Base-by-base conservation (phyloP, 306 rosid genomes). In the Prunus armeniaca region DNA sequence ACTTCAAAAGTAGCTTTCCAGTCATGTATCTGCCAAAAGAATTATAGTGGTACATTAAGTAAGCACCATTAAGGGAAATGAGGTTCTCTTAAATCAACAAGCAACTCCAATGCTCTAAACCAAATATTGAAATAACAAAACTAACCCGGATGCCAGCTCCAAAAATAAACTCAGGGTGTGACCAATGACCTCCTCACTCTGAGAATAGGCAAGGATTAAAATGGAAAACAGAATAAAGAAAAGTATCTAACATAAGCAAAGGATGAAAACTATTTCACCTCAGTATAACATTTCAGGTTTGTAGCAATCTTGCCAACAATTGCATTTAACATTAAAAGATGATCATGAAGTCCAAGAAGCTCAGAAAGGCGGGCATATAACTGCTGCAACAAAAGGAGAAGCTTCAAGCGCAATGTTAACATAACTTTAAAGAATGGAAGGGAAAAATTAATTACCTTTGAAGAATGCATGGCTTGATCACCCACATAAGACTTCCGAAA, bases 391-490 rank as follows among this genome's bases (percentile, higher is more conserved):
- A 77, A 58, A 61, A 78, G 67, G 68, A 71, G 58, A 75, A 77
- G 74, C 79, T 55, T 69, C 78, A 82, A 81, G 47, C 71, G 4
- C 64, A 78, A 71, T 79, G 63, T 47, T 47, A 70, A 76, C 52
- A 62, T 50, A 76, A 67, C 76, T 65, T 46, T 67, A 63, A 57
- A 41, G 45, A 80, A 71, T 30, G 20, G 50, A 24, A 54, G 57
- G 71, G 61, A 74, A 77, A 67, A 34, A 54, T 77, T 56, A 75
- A 75, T 84, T 89, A 96, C 99, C 99, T 93, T 96, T 12, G 99
- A 96, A 79, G 98, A 96, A 86, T 92, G 99, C 93, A 96, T 92
- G 73, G 98, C 99, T 87, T 96, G 98, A 82, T 96, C 99, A 69
- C 99, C 99, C 9, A 96, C 93, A 60, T 92, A 96, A 69, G 99